Percentiles rank a stretch among this genome's conserved stretches.
Evolutionary conservation across 257 asterid species (phyloP).

Genomic region (Solanum dulcamara): DNA sequence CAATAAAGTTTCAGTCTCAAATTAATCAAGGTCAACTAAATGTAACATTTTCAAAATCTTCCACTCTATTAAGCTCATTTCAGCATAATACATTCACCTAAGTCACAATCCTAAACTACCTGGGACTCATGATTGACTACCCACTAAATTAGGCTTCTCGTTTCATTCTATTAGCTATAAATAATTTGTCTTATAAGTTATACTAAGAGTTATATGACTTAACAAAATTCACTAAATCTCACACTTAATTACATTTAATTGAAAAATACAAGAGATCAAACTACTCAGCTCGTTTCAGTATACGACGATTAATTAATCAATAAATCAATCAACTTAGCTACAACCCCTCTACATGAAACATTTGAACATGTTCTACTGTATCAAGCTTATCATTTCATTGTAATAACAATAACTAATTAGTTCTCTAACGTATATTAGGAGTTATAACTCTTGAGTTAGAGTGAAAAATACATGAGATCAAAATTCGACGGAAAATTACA

Average conservation of each 20-base stretch:
- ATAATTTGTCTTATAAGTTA: not conserved
- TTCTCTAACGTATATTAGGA: too few species aligned
- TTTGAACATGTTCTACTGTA: not conserved
- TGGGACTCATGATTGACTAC: not conserved
- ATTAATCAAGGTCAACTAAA: accelerated
- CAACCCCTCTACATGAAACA: not conserved
- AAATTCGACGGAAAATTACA: too few species aligned
- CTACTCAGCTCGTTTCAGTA: not conserved
- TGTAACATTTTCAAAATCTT: not conserved
- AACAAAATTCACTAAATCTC: not conserved
- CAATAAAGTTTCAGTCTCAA: not conserved
- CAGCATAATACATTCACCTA: not conserved
- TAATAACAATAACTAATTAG: too few species aligned
- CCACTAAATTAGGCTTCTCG: not conserved
- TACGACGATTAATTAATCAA: not conserved
- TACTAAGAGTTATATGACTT: not conserved
- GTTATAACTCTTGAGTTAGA: too few species aligned
- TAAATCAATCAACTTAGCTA: not conserved
- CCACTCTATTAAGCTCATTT: not conserved
- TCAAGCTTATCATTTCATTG: not conserved
- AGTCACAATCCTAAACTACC: not conserved
- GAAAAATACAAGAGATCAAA: not conserved
- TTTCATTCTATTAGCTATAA: not conserved
- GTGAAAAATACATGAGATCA: too few species aligned
- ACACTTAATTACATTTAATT: not conserved